Percentiles rank a stretch among this genome's conserved stretches.
phyloP scores from a whole-genome alignment of 192 early-diverging fungal genomes.

The Coemansia umbellata region DNA sequence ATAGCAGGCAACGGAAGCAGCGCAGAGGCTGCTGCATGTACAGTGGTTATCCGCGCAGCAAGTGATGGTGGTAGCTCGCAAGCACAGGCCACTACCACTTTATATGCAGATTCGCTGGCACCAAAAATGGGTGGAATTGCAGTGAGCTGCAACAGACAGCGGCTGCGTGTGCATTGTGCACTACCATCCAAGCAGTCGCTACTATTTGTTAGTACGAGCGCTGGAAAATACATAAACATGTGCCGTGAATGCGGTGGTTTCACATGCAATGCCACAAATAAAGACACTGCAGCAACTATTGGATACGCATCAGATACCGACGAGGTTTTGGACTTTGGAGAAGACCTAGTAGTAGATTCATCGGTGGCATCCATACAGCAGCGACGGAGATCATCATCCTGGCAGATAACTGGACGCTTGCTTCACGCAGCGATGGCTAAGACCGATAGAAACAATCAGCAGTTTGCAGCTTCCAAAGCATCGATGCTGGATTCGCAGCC shows the following conservation, averaged over 20 bases:
- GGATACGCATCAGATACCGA: slow-evolving; percentile 15
- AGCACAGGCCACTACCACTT: neutral
- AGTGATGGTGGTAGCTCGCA: neutral
- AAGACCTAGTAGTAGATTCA: too few species aligned
- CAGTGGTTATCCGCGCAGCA: slow-evolving; percentile 5
- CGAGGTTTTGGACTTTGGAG: too few species aligned
- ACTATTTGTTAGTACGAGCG: slow-evolving; percentile 18
- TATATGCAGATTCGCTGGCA: neutral
- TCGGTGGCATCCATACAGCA: too few species aligned
- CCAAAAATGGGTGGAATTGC: neutral
- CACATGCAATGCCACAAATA: neutral
- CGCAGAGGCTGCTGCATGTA: neutral
- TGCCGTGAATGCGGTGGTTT: slow-evolving; percentile 23
- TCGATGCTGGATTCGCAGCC: too few species aligned
- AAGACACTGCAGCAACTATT: neutral
- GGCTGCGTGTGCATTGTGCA: slow-evolving; percentile 25
- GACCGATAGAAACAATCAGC: too few species aligned
- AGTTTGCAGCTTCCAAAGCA: too few species aligned
- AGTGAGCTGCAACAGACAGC: slow-evolving; percentile 34
- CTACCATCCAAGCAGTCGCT: slow-evolving; percentile 16
- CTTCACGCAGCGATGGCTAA: too few species aligned
- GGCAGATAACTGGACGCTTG: too few species aligned
- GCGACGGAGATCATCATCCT: too few species aligned
- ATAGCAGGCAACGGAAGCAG: neutral
- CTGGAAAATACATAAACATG: neutral